Evolutionary conservation across 31 red algal species (phyloP), one percentile per base, ranked within the genome.

Genomic region (Endocladia muricata): DNA sequence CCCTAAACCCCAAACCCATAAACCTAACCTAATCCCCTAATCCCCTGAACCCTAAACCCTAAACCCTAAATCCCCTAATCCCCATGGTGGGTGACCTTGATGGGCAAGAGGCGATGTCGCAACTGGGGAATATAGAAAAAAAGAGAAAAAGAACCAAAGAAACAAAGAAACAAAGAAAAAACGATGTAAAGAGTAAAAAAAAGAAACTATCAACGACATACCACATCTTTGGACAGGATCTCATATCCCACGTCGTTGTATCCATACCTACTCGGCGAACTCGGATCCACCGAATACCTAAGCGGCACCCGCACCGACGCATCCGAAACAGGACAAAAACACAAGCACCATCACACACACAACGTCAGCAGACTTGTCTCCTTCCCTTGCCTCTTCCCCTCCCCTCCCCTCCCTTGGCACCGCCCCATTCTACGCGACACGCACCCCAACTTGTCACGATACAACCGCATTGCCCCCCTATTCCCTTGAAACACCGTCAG

Each of bases 161-260:
- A n/a, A n/a, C n/a, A n/a, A n/a, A n/a, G n/a, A n/a, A n/a, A n/a
- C n/a, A n/a, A n/a, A n/a, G n/a, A n/a, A n/a, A n/a, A n/a, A n/a
- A n/a, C n/a, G n/a, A n/a, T n/a, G n/a, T n/a, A n/a, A n/a, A n/a
- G n/a, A n/a, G n/a, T n/a, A n/a, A n/a, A n/a, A n/a, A n/a, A n/a
- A n/a, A n/a, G n/a, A n/a, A n/a, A n/a, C n/a, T n/a, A n/a, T n/a
- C n/a, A n/a, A n/a, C n/a, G n/a, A n/a, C n/a, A n/a, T n/a, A n/a
- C n/a, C n/a, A n/a, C n/a, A n/a, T n/a, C n/a, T 58, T 86, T 86
- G 34, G 57, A 70, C 19, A 88, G 75, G 25, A 88, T 88, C 41
- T 88, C 62, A 37, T 88, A 88, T 30, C 74, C 84, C 19, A 74
- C 56, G 37, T 66, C 68, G 30, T 61, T 32, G 52, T 70, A 41